Base-by-base conservation (phyloP, 73 alveolate species). In the Tetrahymena thermophila region DNA sequence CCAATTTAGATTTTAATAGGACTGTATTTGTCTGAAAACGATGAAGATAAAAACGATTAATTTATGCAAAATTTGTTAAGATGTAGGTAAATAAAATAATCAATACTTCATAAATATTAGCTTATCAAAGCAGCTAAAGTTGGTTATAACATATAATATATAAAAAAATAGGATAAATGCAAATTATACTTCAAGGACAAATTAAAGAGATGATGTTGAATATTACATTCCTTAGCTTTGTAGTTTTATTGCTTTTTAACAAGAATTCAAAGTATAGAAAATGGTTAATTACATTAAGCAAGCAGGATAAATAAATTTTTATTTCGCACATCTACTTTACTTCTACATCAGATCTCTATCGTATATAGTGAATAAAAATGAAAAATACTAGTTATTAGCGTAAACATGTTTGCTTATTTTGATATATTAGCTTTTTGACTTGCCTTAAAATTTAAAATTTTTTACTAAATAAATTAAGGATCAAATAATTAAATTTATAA, bases 131-230 rank as follows among this genome's bases (percentile, higher is more conserved):
- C 35, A 56, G 34, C 13, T 13, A 28, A 25, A 71, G 89, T 4
- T 19, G 37, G 11, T n/a, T n/a, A 0, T 28, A 71, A 10, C 37
- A 31, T 19, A 25, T 40, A 71, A 71, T 31, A n/a, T 28, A 25
- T 71, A 71, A 71, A 71, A 25, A 4, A 71, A 71, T 56, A 71
- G 89, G 31, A 71, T 71, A 8, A 71, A 71, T 71, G 89, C 89
- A 71, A 71, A 71, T 31, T 71, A 71, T 31, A 71, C 89, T 71
- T 71, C 89, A 28, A 71, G 37, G 40, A 71, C 89, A 71, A 28
- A 28, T 71, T 71, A 71, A 31, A 57, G 99, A 95, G 96, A 93
- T 93, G 99, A 98, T 93, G 95, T 98, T 85, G 99, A 98, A 85
- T 98, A 97, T 96, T 98, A 84, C 96, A 85, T 97, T 56, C 98